phyloP scores from a whole-genome alignment of 129 eudicot genomes.

The Flaveria sonorensis region DNA sequence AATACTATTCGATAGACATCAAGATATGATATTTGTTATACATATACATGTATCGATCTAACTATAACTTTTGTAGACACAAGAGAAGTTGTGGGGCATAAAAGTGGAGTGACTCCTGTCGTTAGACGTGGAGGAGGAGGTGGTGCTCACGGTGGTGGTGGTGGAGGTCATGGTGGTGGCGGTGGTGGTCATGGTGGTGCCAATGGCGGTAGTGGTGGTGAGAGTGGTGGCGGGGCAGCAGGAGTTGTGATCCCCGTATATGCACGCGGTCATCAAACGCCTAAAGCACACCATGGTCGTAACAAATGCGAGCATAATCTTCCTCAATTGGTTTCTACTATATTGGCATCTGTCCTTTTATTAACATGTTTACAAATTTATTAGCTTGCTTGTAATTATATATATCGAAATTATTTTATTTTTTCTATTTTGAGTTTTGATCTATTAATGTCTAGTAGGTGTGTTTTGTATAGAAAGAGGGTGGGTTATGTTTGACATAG shows the following conservation, averaged over 20 bases:
- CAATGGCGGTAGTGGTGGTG: not conserved
- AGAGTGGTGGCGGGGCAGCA: not conserved
- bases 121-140: conserved; percentile 33
- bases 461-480: too few relatives aligned
- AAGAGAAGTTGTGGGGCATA: not conserved
- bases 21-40: not conserved
- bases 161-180: not conserved
- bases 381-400: not conserved
- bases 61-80: not conserved
- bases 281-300: conserved; percentile 13
- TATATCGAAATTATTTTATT: not conserved
- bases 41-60: not conserved
- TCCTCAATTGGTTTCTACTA: conserved; percentile 14
- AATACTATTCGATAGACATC: not conserved
- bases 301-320: not conserved
- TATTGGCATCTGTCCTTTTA: conserved; percentile 20
- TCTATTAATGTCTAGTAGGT: too few relatives aligned
- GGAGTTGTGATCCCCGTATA: conserved; percentile 23
- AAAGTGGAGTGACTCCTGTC: conserved; percentile 1
- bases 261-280: conserved; percentile 22
- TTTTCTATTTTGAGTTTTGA: not conserved
- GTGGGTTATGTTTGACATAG: not conserved
- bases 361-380: conserved; percentile 1
- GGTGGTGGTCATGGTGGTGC: conserved; percentile 1
- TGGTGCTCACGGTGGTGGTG: conserved; percentile 13